A percentile compares a stretch with the other conserved stretches of the same genome.
These are phyloP conservation scores for Penicillium roqueforti DNA, from an alignment of 495 filamentous ascomycete species.

Conservation along the genomic window DNA sequence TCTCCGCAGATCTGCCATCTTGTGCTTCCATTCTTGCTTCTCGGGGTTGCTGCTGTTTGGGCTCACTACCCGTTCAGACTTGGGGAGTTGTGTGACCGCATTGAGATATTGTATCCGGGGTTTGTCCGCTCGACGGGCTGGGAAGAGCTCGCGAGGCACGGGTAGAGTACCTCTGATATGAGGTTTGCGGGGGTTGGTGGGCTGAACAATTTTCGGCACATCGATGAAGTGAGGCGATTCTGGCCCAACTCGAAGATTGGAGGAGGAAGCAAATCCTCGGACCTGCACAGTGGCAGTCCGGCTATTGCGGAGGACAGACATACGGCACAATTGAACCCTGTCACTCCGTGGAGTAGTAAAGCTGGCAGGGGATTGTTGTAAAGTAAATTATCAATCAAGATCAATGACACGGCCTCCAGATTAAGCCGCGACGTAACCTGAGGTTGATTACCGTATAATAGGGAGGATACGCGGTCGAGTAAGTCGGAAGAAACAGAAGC, in stretches of 20 bases:
- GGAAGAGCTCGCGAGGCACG: conserved; percentile 63
- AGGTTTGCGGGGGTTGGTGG: conserved; percentile 39
- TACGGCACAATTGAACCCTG: conserved; percentile 18
- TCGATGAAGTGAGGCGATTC: conserved; percentile 74
- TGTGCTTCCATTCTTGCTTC: conserved; percentile 57
- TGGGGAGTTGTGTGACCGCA: conserved; percentile 37
- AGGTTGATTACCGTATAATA: conserved; percentile 1
- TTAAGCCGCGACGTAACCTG: not conserved
- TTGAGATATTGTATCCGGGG: conserved; percentile 50
- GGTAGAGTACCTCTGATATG: conserved; percentile 69
- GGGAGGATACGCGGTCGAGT: conserved; percentile 13
- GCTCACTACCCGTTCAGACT: conserved; percentile 26
- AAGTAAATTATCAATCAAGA: not conserved
- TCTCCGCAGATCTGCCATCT: conserved; percentile 56
- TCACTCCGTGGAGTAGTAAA: not conserved
- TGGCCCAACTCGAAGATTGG: conserved; percentile 47
- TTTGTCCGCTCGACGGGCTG: conserved; percentile 45
- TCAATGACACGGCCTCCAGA: not conserved
- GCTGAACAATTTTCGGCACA: conserved; percentile 53
- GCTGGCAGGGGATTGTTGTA: not conserved
- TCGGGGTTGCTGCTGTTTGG: conserved; percentile 40
- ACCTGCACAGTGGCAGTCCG: conserved; percentile 43
- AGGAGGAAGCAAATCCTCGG: conserved; percentile 41
- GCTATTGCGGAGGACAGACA: conserved; percentile 41
- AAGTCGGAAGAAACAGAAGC: conserved; percentile 39